Evolutionary conservation across 1,139 yeast genomes (phyloP).

Genomic region (Kluyveromyces marxianus): DNA sequence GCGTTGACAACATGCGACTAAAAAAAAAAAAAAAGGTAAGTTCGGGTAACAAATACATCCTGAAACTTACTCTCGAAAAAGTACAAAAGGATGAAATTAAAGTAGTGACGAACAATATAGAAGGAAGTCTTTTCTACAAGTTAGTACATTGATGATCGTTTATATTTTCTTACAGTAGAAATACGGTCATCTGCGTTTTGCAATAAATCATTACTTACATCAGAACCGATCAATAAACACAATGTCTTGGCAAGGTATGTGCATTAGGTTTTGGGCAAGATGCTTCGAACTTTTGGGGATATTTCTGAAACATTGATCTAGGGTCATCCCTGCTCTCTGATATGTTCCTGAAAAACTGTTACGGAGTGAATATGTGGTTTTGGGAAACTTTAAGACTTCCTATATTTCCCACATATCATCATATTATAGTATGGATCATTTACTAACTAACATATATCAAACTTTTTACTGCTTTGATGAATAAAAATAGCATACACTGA

Average conservation of each 20-base stretch:
- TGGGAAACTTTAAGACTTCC: too few relatives aligned
- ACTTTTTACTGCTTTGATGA: neutral
- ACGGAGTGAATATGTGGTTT: too few relatives aligned
- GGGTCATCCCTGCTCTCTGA: too few relatives aligned
- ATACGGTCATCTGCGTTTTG: neutral
- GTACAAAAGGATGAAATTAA: neutral
- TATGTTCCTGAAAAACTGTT: too few relatives aligned
- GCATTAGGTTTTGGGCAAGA: neutral
- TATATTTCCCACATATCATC: too few relatives aligned
- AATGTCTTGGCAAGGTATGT: constrained; percentile 41
- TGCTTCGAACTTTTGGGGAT: neutral
- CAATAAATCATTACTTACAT: neutral
- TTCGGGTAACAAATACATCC: neutral
- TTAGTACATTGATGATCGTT: too few relatives aligned
- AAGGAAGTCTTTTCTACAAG: too few relatives aligned
- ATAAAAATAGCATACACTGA: constrained; percentile 70
- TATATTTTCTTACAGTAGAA: neutral
- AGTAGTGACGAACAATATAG: neutral
- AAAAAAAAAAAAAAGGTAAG: too few relatives aligned
- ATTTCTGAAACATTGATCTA: too few relatives aligned
- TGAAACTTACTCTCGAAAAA: neutral
- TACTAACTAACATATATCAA: constrained; percentile 8
- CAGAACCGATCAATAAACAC: constrained; percentile 1
- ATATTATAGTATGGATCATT: too few relatives aligned
- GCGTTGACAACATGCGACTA: too few relatives aligned